Base-by-base conservation (phyloP, 805 yeast species). In the Candida oleophila region DNA sequence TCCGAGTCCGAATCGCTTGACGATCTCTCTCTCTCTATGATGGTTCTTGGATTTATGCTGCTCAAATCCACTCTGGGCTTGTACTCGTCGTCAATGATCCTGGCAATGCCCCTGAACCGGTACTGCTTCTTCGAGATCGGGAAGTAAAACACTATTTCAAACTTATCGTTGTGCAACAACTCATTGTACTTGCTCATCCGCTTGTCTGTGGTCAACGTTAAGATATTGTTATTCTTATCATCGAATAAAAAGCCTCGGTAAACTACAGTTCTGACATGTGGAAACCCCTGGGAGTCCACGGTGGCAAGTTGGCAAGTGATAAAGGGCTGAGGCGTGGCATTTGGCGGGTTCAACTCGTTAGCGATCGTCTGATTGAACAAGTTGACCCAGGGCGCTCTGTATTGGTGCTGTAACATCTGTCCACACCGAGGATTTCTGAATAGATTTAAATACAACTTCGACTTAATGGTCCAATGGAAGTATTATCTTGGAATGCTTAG, bases 81-180 rank as follows among this genome's bases (percentile, higher is more conserved):
- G 47, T 62, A 53, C 9, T 50, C 51, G 43, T 56, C 59, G 53
- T 69, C 75, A 30, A 72, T 60, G 30, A 71, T 56, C 50, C 81
- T 74, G 12, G 87, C 87, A 22, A 70, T 63, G 11, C 96, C 96
- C 47, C 82, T 75, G 50, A 89, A 71, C 54, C 96, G 71, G 60
- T 83, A 86, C 65, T 89, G 96, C 57, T 78, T 84, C 60, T 77
- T 76, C 20, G 77, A 61, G 19, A 70, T 71, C 7, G 73, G 77
- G 59, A 88, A 85, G 69, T 87, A 85, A 60, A 86, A 87, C 48
- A 88, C 85, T 11, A 89, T 87, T 66, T 89, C 96, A 61, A 81
- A 84, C 46, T 72, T 70, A 44, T 83, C 78, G 54, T 82, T 76
- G 42, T 61, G 55, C 18, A 72, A 50, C 35, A 80, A 62, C 55